Percentiles rank a stretch among this genome's conserved stretches.
Conservation (phyloP, 2,329 filamentous ascomycete species). For the Verticillium zaregamsianum region DNA sequence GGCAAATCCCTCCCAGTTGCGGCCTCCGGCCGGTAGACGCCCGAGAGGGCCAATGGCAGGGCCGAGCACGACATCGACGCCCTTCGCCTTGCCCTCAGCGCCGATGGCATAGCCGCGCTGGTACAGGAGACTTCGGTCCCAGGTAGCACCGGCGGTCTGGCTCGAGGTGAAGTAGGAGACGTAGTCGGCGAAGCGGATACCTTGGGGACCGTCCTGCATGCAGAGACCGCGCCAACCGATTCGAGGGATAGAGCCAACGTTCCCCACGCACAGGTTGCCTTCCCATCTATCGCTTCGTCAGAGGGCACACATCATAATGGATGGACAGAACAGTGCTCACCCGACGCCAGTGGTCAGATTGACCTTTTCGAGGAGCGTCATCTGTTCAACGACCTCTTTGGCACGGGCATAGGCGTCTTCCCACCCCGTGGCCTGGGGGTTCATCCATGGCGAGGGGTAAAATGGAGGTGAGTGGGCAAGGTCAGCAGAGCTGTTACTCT, state of each 20-base stretch:
- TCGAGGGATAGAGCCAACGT: slow-evolving; percentile 65
- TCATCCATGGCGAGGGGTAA: slow-evolving; percentile 87
- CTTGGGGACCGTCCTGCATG: slow-evolving; percentile 80
- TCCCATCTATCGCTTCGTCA: slow-evolving; percentile 44
- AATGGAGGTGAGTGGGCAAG: slow-evolving; percentile 50
- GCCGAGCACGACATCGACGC: slow-evolving; percentile 66
- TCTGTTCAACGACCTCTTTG: slow-evolving; percentile 71
- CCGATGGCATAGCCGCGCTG: slow-evolving; percentile 44
- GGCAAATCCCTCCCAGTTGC: slow-evolving; percentile 65
- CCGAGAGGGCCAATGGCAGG: slow-evolving; percentile 45
- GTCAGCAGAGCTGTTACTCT: slow-evolving; percentile 4
- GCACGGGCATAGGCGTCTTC: slow-evolving; percentile 71
- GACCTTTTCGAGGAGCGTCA: slow-evolving; percentile 86
- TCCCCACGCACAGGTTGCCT: slow-evolving; percentile 72
- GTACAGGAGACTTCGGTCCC: slow-evolving; percentile 66
- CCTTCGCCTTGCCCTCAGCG: slow-evolving; percentile 68
- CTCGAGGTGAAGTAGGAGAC: slow-evolving; percentile 78
- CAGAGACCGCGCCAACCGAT: slow-evolving; percentile 72
- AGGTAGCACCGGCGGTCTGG: slow-evolving; percentile 78
- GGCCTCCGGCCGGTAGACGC: slow-evolving; percentile 39
- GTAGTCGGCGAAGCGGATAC: slow-evolving; percentile 73
- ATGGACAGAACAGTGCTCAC: slow-evolving; percentile 38
- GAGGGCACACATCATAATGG: slow-evolving; percentile 3
- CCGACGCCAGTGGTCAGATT: slow-evolving; percentile 90
- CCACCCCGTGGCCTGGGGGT: slow-evolving; percentile 69